phyloP scores from a whole-genome alignment of 1,284 basidiomycete genomes.

The Naganishia sp. region DNA sequence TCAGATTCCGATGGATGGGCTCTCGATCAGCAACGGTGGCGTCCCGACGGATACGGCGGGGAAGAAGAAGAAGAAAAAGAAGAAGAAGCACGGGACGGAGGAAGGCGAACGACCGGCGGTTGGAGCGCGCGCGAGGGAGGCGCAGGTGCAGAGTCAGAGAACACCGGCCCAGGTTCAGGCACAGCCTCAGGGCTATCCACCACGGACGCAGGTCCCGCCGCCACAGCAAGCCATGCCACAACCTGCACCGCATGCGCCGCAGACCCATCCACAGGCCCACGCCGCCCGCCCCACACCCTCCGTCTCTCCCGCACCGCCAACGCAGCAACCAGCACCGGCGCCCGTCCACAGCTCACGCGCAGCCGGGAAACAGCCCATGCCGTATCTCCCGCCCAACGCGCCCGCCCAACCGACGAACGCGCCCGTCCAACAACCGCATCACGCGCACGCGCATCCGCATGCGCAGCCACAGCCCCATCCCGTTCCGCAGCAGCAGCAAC shows the following conservation, averaged over 20 bases:
- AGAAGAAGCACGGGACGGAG: conserved; percentile 53
- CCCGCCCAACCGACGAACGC: conserved; percentile 29
- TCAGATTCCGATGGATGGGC: conserved; percentile 28
- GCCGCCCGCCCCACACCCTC: conserved; percentile 28
- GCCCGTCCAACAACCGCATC: conserved; percentile 24
- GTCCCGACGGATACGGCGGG: conserved; percentile 37
- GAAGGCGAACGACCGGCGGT: neutral
- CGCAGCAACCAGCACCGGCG: conserved; percentile 37
- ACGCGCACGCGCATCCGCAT: conserved; percentile 44
- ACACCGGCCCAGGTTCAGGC: conserved; percentile 35
- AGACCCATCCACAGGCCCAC: conserved; percentile 2
- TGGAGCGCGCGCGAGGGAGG: conserved; percentile 41
- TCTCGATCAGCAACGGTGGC: conserved; percentile 17
- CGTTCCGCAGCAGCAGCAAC: conserved; percentile 37
- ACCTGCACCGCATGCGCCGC: neutral
- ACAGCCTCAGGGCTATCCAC: conserved; percentile 15
- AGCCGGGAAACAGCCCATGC: conserved; percentile 75
- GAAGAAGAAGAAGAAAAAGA: conserved; percentile 60
- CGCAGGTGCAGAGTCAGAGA: conserved; percentile 31
- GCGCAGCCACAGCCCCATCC: conserved; percentile 38
- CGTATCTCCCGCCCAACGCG: conserved; percentile 44
- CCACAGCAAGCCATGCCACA: neutral
- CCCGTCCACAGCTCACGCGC: conserved; percentile 63
- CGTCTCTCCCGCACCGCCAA: conserved; percentile 43
- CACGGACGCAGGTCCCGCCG: neutral